Base-by-base conservation (phyloP, 352 stramenopile species). In the Globisporangium recalcitrans region DNA sequence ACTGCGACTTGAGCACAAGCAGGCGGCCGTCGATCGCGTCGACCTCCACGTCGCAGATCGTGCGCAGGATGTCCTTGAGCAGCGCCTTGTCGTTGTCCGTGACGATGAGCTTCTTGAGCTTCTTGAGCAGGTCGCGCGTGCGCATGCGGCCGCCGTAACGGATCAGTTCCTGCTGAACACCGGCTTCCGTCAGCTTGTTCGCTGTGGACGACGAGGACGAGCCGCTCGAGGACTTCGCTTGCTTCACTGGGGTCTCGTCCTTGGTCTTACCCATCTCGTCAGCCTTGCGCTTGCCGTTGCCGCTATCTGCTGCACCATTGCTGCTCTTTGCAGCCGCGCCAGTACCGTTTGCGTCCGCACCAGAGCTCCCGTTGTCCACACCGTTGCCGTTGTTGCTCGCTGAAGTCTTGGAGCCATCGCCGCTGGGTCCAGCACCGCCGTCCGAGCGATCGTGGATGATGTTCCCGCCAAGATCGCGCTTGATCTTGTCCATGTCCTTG, bases 41-140 rank as follows among this genome's bases (percentile, higher is more conserved):
- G 34, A 90, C 82, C 62, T 95, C 83, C 36, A 92, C 80, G 61
- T 95, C 82, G 61, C 83, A 93, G 74, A 95, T 95, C 24, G 83
- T 95, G 49, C 85, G 83, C 65, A 95, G 58, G 46, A 95, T 95
- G 32, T 95, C 85, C 69, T 91, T 90, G 19, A 95, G 80, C 71
- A 95, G 68, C 22, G 83, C 79, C 60, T 86, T 85, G 60, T 95
- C 84, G 34, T 93, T 77, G 52, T 90, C 80, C 49, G 85, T 95
- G 6, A 88, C 68, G 16, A 95, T 80, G 51, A 91, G 59, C 63
- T 90, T 92, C 73, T 89, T 90, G 27, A 93, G 75, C 61, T 90
- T 87, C 55, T 84, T 78, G 52, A 95, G 69, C 64, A 95, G 56
- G 53, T 92, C 82, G 34, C 78, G 75, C 62, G 75, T 90, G 65